These are phyloP conservation scores for Nicotiana sylvestris DNA, from an alignment of 257 asterid genomes.

Conservation along the genomic window DNA sequence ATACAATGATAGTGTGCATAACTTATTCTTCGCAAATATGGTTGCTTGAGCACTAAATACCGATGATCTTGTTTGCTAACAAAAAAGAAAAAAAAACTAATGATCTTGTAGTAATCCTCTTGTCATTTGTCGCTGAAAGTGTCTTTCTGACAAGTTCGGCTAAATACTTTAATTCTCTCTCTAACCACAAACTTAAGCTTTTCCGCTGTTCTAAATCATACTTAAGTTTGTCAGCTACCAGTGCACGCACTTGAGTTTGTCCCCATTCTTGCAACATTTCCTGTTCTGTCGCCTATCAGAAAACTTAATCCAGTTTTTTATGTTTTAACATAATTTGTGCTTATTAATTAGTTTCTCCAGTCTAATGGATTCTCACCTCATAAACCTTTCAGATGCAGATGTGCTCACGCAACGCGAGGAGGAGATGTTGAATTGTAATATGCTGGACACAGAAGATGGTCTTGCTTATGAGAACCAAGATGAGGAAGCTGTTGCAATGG, in stretches of 20 bases:
- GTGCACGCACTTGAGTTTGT: neutral
- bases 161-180: neutral
- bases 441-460: slow-evolving; percentile 57
- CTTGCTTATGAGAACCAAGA: slow-evolving; percentile 57
- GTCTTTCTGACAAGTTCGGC: neutral
- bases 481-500: slow-evolving; percentile 61
- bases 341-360: slow-evolving; percentile 5
- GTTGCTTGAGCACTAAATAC: neutral
- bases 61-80: neutral
- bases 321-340: neutral
- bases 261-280: neutral
- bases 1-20: too few species aligned
- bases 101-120: neutral
- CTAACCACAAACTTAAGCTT: neutral
- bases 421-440: slow-evolving; percentile 47
- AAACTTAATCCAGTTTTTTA: neutral
- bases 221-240: neutral
- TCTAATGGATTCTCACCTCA: neutral
- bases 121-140: neutral
- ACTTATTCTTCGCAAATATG: neutral
- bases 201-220: neutral
- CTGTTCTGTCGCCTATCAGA: neutral
- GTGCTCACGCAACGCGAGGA: slow-evolving; percentile 46
- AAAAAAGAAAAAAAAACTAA: too few species aligned
- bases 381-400: slow-evolving; percentile 34